phyloP scores from a whole-genome alignment of 2,329 filamentous ascomycete species.

The Zymoseptoria pseudotritici region DNA sequence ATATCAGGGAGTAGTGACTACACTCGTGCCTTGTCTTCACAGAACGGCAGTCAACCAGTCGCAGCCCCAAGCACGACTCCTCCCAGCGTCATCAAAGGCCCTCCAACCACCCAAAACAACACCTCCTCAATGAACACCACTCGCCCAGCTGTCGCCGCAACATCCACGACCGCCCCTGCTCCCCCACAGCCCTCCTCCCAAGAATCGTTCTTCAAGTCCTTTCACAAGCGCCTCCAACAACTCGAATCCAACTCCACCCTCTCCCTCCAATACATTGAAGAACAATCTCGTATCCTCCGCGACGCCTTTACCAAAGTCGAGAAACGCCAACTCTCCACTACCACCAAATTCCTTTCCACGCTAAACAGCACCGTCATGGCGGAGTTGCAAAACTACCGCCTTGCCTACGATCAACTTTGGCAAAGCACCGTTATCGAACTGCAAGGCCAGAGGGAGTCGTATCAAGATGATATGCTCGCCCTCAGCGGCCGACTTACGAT shows the following conservation, averaged over 20 bases:
- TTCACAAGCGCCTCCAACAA: constrained; percentile 84
- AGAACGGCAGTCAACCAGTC: not conserved
- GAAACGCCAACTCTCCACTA: constrained; percentile 77
- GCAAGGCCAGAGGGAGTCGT: constrained; percentile 78
- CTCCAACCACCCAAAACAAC: constrained; percentile 3
- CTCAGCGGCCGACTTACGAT: constrained; percentile 74
- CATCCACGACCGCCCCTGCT: constrained; percentile 19
- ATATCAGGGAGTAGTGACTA: not conserved
- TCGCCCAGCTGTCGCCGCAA: not conserved
- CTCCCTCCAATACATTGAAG: constrained; percentile 91
- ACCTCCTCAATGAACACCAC: constrained; percentile 9
- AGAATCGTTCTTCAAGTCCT: constrained; percentile 95
- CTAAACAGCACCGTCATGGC: constrained; percentile 82
- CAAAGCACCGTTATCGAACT: constrained; percentile 89
- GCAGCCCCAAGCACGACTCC: not conserved
- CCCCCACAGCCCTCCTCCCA: constrained; percentile 70
- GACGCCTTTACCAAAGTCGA: constrained; percentile 83
- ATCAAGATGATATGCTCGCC: constrained; percentile 74
- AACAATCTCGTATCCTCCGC: constrained; percentile 82
- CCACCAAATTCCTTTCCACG: constrained; percentile 69
- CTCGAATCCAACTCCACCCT: constrained; percentile 89
- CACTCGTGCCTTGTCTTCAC: not conserved
- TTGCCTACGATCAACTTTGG: constrained; percentile 94
- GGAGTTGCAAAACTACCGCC: constrained; percentile 69
- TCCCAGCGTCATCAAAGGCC: not conserved